phyloP scores from a whole-genome alignment of 164 flowering plant species.

The Hamamelis virginiana region DNA sequence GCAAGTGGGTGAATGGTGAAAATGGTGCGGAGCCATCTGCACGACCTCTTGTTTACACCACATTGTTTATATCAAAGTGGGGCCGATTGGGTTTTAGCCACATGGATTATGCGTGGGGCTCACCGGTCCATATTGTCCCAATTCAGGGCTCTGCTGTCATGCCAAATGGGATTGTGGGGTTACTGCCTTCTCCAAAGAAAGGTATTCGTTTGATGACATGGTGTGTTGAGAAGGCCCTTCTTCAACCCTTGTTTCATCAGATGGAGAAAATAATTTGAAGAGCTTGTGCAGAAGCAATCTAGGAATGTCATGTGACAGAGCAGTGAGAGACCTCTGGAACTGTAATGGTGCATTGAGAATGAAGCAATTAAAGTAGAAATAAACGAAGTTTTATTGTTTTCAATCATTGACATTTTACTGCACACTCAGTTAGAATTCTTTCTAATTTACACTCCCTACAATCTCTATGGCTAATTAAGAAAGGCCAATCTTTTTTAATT shows the following conservation, averaged over 20 bases:
- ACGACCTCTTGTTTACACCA: constrained; percentile 43
- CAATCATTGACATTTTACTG: too few relatives aligned
- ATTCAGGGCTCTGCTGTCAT: constrained; percentile 53
- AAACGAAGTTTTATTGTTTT: too few relatives aligned
- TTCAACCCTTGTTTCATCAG: constrained; percentile 31
- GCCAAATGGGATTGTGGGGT: constrained; percentile 51
- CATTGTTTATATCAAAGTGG: constrained; percentile 68
- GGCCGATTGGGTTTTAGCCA: constrained; percentile 58
- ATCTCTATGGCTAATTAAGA: too few relatives aligned
- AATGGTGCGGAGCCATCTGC: constrained; percentile 43
- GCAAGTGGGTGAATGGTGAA: constrained; percentile 36
- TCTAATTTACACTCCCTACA: too few relatives aligned
- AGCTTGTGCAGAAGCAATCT: too few relatives aligned
- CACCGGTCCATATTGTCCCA: constrained; percentile 54
- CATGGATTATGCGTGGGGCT: constrained; percentile 72
- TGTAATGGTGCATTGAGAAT: too few relatives aligned
- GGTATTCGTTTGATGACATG: constrained; percentile 69
- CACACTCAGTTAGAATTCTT: too few relatives aligned
- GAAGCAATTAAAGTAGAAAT: too few relatives aligned
- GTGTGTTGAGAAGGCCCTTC: constrained; percentile 46
- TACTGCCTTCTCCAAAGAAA: constrained; percentile 36
- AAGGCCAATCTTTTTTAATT: too few relatives aligned
- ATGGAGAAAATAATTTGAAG: constrained; percentile 19
- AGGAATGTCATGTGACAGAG: too few relatives aligned
- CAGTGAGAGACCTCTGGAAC: too few relatives aligned